These are phyloP conservation scores for Oldenlandia corymbosa DNA, from an alignment of 257 asterid species.

Conservation along the genomic window DNA sequence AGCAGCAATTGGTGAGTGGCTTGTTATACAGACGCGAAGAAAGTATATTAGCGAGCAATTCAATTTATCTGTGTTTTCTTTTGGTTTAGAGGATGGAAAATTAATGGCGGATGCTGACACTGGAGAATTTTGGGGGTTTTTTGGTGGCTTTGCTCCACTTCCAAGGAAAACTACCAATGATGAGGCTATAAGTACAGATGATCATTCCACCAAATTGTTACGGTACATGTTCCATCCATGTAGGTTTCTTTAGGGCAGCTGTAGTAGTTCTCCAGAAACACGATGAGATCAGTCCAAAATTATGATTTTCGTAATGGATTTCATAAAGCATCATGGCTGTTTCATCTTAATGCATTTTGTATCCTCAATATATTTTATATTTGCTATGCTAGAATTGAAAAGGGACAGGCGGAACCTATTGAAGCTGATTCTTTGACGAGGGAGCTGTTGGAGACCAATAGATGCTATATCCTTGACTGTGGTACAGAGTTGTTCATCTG, in stretches of 20 bases:
- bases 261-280: background rate
- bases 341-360: background rate
- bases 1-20: slow-evolving; percentile 78
- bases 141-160: slow-evolving; percentile 99
- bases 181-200: slow-evolving; percentile 43
- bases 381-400: slow-evolving; percentile 46
- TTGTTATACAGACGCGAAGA: slow-evolving; percentile 17
- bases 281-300: background rate
- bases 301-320: background rate
- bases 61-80: slow-evolving; percentile 17
- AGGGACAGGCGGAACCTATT: slow-evolving; percentile 65
- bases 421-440: slow-evolving; percentile 67
- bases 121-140: slow-evolving; percentile 97
- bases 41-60: slow-evolving; percentile 22
- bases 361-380: background rate
- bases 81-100: slow-evolving; percentile 83
- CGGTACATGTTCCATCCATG: slow-evolving; percentile 42
- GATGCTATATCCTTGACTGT: slow-evolving; percentile 85
- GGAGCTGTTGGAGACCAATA: slow-evolving; percentile 77
- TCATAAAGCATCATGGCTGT: background rate
- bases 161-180: slow-evolving; percentile 64
- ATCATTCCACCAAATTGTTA: slow-evolving; percentile 56
- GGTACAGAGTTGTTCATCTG: slow-evolving; percentile 82
- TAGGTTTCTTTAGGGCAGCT: background rate
- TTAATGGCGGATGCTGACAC: slow-evolving; percentile 99